Base-by-base conservation (phyloP, 2,329 filamentous ascomycete genomes). In the Epichloe elymi region DNA sequence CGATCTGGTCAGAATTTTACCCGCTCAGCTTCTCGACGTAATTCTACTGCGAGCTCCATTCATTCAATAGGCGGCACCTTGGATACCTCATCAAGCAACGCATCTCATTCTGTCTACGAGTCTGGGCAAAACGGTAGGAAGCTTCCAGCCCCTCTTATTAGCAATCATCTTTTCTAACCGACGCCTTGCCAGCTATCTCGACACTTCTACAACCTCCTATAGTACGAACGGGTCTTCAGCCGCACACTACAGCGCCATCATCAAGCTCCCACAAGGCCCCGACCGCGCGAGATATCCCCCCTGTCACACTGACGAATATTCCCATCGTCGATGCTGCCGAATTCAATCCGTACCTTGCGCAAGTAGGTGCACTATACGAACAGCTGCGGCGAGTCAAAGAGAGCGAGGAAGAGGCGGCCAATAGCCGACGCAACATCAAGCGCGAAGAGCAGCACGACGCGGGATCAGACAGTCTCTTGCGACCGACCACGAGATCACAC, bases 171-270 rank as follows among this genome's bases (percentile, higher is more conserved):
- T 40, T 5, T 45, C 48, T 50, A 35, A 50, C 12, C 3, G 8
- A 35, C 8, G 11, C 17, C 7, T 20, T 19, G 20, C 4, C 46
- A 88, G 86, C 93, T 55, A 97, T 97, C 59, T 95, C 90, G 8
- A 95, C 88, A 1, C 76, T 97, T n/a, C 78, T 97, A 4, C 87
- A 95, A 62, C 85, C 88, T 30, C 88, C 91, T 3, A 95, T 95
- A 58, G 82, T 94, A 52, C 82, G 91, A 56, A 95, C 90, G 2
- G 90, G 91, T 51, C 77, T 95, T 47, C 75, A 89, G 50, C 86
- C 90, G 20, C 85, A 94, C 65, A 85, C 84, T 1, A 75, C 83
- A 2, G 81, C 85, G 3, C 79, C 86, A 2, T 66, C 71, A 8
- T 80, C 80, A n/a, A 85, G 80, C 59, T 74, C 83, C 14, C 87